Base-by-base conservation (phyloP, 768 basidiomycete genomes). In the Boletus sp. region DNA sequence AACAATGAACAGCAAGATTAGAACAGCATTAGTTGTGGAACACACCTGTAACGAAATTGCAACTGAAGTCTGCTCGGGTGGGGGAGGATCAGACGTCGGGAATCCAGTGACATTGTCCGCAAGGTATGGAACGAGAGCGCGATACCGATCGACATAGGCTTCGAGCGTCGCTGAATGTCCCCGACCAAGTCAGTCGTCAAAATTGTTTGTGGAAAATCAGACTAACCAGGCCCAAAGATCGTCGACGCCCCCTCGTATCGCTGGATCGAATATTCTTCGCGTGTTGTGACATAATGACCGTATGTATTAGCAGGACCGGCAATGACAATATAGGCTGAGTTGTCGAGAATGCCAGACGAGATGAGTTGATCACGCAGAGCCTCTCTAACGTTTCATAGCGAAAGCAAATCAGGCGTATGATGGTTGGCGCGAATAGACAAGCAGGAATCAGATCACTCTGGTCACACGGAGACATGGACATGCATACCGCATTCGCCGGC, bases 241-340 rank as follows among this genome's bases (percentile, higher is more conserved):
- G 87, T 91, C 44, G 89, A 90, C 1, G 87, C 89, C 49, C 89
- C 90, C 72, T 92, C 90, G 62, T 90, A 90, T 49, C 90, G 79
- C 70, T 92, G 90, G 14, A 88, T 72, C 24, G 77, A 71, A 67
- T 89, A 91, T 69, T 90, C 89, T 69, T 92, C 88, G 10, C 74
- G 77, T 30, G 88, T 90, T 2, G 88, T 75, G 50, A 90, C 77
- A 67, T 90, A 89, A 71, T 90, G 89, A 0, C 76, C 81, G 65
- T 92, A 92, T 6, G 87, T 86, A 61, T 91, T 92, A 6, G 88
- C 89, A n/a, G 90, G 90, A 14, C 89, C 90, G 14, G 87, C 85
- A 54, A 90, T 73, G 51, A 90, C 88, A 57, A 92, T 87, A 60
- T 89, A 87, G 4, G 87, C 88, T 61, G 87, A 79, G 47, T 82